Conservation (phyloP, 345 rosid species). For the Litchi chinensis region DNA sequence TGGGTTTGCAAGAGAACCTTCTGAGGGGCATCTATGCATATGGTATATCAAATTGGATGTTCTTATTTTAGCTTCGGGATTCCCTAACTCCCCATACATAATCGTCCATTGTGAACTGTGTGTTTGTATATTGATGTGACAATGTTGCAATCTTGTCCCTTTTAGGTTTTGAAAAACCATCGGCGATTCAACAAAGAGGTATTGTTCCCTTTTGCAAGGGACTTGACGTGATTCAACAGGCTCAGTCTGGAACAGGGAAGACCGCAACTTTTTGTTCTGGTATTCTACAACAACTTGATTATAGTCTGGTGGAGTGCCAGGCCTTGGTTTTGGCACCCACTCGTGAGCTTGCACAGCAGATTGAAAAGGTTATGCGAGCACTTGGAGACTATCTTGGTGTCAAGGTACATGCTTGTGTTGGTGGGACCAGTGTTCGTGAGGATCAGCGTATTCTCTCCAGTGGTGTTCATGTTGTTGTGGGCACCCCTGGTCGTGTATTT, state of each 20-base stretch:
- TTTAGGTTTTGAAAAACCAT: constrained; percentile 75
- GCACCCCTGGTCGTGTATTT: constrained; percentile 84
- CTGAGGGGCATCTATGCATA: constrained; percentile 84
- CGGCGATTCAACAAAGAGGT: constrained; percentile 86
- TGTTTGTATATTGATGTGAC: not conserved
- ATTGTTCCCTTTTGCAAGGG: constrained; percentile 80
- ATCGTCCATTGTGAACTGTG: not conserved
- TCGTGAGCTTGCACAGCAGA: constrained; percentile 83
- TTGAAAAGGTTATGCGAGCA: constrained; percentile 87
- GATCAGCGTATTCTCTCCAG: constrained; percentile 74
- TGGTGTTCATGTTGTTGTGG: constrained; percentile 88
- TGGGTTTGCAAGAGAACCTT: constrained; percentile 86
- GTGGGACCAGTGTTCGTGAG: constrained; percentile 84
- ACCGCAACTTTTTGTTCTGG: constrained; percentile 87
- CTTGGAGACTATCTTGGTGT: constrained; percentile 82
- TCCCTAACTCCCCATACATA: not conserved
- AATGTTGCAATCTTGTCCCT: not conserved
- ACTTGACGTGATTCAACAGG: constrained; percentile 83
- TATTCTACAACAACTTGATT: constrained; percentile 75
- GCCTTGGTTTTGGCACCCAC: constrained; percentile 82
- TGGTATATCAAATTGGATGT: constrained; percentile 38
- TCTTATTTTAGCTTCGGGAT: not conserved
- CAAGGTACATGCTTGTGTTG: constrained; percentile 85
- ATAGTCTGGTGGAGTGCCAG: constrained; percentile 64
- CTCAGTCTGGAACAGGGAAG: constrained; percentile 85